Evolutionary conservation across 805 yeast genomes (phyloP), one percentile per base, ranked within the genome.

Genomic region (Candida succiphila): DNA sequence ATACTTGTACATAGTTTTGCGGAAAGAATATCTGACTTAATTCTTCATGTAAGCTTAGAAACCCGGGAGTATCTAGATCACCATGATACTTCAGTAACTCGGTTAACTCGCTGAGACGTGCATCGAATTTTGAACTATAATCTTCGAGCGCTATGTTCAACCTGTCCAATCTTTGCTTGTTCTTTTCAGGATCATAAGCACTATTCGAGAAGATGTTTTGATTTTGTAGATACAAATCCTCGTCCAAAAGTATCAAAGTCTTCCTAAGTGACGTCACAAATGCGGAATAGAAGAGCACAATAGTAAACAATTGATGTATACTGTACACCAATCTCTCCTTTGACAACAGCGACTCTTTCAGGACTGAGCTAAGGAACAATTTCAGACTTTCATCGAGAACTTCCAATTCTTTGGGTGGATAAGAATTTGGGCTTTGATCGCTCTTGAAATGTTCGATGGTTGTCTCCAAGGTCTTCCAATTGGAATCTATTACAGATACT

Each of bases 341-440:
- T 2, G 88, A 78, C 34, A 83, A 60, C 50, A 83, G 64, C 9
- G 86, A 73, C 42, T 78, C 82, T 40, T 74, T 68, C 41, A 85
- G 52, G 16, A 78, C 64, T 2, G 78, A 70, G 48, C 77, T 81
- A 39, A 84, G 58, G 44, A 70, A 78, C 7, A 67, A 60, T 29
- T 76, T 72, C 35, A 81, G 63, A 21, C 56, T 55, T n/a, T 49
- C 48, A 38, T 62, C 60, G 4, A 77, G 48, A 19, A 56, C 46
- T 37, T 67, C 72, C 36, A 74, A 64, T 25, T 49, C 51, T 12
- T 44, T 35, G 3, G 36, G 17, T 7, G 10, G 5, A 14, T 9
- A 7, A 25, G 7, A 6, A 29, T 5, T 5, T 20, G 26, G 14
- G 19, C 9, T 22, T 9, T 36, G 43, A 10, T 37, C 16, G 4